phyloP scores from a whole-genome alignment of 2,329 filamentous ascomycete species.

The Thielaviopsis euricoi region DNA sequence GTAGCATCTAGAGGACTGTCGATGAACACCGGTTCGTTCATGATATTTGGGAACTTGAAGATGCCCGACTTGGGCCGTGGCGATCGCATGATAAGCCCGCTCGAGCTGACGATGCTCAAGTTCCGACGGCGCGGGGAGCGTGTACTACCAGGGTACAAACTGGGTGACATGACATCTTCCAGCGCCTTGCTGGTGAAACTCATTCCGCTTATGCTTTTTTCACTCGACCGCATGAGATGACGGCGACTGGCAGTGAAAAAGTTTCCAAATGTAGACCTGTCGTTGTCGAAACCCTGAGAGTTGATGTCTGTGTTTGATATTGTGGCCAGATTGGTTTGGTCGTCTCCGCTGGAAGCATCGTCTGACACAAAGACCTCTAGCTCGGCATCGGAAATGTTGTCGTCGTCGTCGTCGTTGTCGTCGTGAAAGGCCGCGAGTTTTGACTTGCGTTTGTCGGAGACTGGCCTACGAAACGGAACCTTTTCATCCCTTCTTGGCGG shows the following conservation, averaged over 20 bases:
- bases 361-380: conserved; percentile 92
- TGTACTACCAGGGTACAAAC: not conserved
- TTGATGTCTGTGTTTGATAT: conserved; percentile 21
- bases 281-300: conserved; percentile 46
- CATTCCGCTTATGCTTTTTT: conserved; percentile 58
- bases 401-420: conserved; percentile 84
- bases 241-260: conserved; percentile 59
- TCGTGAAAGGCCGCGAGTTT: conserved; percentile 80
- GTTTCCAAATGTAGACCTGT: conserved; percentile 58
- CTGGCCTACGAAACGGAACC: conserved; percentile 20
- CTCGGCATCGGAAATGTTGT: conserved; percentile 97
- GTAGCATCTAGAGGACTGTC: conserved; percentile 6
- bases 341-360: conserved; percentile 70
- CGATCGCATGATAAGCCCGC: conserved; percentile 50
- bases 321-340: conserved; percentile 69
- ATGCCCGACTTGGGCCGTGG: conserved; percentile 46
- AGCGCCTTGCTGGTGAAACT: conserved; percentile 53
- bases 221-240: conserved; percentile 52
- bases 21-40: conserved; percentile 27
- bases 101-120: conserved; percentile 64
- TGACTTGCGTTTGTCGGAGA: conserved; percentile 58
- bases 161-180: conserved; percentile 41
- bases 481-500: conserved; percentile 5
- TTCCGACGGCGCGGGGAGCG: conserved; percentile 48
- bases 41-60: conserved; percentile 38